Evolutionary conservation across 2,329 filamentous ascomycete species (phyloP).

Genomic region (Cephalotrichum gorgonifer): DNA sequence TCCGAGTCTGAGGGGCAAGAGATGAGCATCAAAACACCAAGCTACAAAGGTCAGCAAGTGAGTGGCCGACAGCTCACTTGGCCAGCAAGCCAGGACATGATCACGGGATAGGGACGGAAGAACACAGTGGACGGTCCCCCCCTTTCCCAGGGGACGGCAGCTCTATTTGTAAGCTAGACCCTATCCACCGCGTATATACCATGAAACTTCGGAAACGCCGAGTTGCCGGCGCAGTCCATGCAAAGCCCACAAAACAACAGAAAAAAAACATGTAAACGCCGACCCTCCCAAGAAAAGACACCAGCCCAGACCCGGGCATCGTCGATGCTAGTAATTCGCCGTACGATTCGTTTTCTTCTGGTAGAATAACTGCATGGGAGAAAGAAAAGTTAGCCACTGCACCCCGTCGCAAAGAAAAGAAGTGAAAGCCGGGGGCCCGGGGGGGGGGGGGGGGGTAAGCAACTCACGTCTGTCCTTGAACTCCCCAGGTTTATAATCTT

Average conservation of each 20-base stretch:
- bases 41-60: too few species aligned
- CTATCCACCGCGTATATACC: neutral
- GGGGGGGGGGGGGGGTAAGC: constrained; percentile 18
- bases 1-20: too few species aligned
- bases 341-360: constrained; percentile 57
- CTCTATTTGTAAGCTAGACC: neutral
- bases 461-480: constrained; percentile 78
- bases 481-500: constrained; percentile 99
- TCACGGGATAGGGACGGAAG: too few species aligned
- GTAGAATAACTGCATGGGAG: constrained; percentile 41
- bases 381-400: constrained; percentile 13
- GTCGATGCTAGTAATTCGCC: constrained; percentile 38
- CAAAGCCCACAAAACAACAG: constrained; percentile 7
- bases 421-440: constrained; percentile 22
- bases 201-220: neutral
- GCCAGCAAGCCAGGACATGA: too few species aligned
- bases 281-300: constrained; percentile 9
- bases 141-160: too few species aligned
- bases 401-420: neutral
- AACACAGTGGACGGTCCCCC: too few species aligned
- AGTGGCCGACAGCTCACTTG: too few species aligned
- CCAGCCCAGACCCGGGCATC: constrained; percentile 38
- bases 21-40: too few species aligned
- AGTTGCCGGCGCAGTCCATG: neutral
- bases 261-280: constrained; percentile 5